Base-by-base conservation (phyloP, 139 green algal species). In the Chlorella sp. region DNA sequence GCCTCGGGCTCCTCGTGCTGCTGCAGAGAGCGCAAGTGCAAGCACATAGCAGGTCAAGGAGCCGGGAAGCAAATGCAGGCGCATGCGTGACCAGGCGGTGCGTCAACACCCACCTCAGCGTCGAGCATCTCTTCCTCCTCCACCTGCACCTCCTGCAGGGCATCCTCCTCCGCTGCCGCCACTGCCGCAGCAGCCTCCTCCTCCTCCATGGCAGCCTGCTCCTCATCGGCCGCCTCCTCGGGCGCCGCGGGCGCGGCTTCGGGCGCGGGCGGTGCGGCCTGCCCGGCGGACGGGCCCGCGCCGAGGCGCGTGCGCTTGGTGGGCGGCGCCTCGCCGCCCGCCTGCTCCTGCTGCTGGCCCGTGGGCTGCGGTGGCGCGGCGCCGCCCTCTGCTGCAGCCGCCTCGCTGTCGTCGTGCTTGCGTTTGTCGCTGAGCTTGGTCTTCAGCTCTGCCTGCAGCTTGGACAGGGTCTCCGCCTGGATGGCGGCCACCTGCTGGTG, bases 361-460 rank as follows among this genome's bases (percentile, higher is more conserved):
- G 1, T 33, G 15, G 25, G 33, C 21, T 15, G 67, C 46, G 0
- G 45, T 46, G 5, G 67, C 46, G 25, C n/a, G 67, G 25, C 23
- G 48, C 21, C 3, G 8, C 15, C 61, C 58, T 50, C 25, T 48
- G 41, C n/a, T 38, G 38, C 48, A 29, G 51, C 65, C 43, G 36
- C 41, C 46, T 74, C 63, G 1, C 60, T 68, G 35, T 14, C 60
- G 17, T 68, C 56, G 35, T 51, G 50, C 62, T 78, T 78, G 72
- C 72, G 62, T 48, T 78, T 78, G 38, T 64, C 36, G 60, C 60
- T 50, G 51, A 74, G 41, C 75, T n/a, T 71, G 50, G 67, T 81
- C 48, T 33, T 76, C 29, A 80, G 58, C 74, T 73, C 59, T 62
- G 63, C 43, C 43, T 72, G 74, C 74, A 73, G 42, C 74, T 59